Conservation (phyloP, 2,329 filamentous ascomycete genomes). For the Clonostachys solani region DNA sequence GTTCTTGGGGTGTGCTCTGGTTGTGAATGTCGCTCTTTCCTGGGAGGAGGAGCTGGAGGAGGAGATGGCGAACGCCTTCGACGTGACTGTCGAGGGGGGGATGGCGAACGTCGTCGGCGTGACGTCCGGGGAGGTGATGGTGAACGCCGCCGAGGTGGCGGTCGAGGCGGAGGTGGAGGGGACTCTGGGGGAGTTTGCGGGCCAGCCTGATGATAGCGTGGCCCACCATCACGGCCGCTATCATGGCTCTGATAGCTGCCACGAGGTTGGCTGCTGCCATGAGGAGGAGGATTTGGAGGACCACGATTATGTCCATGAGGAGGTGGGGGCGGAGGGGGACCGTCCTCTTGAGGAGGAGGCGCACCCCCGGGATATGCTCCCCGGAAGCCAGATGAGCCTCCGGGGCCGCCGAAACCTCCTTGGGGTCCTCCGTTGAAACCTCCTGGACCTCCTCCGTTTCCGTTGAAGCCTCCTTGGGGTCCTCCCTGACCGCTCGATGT, state of each 20-base stretch:
- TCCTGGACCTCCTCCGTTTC: conserved; percentile 1
- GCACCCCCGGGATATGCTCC: conserved; percentile 20
- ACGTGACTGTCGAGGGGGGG: no score
- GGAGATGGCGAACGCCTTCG: no score
- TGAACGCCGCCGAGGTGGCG: no score
- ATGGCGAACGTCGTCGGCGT: no score
- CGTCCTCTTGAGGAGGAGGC: conserved; percentile 17
- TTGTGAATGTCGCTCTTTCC: no score
- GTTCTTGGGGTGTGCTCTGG: no score
- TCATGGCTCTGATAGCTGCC: not conserved
- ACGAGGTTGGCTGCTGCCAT: conserved; percentile 1
- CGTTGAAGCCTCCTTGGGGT: not conserved
- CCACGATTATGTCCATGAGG: conserved; percentile 10
- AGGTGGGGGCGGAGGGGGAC: conserved; percentile 23
- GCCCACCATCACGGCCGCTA: not conserved
- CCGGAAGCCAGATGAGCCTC: conserved; percentile 19
- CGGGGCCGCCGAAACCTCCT: not conserved
- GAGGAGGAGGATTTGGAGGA: conserved; percentile 3
- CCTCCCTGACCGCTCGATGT: conserved; percentile 1
- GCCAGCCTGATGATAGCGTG: not conserved
- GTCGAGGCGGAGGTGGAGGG: no score
- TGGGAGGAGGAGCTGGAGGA: no score
- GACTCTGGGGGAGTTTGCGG: no score
- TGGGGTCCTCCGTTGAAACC: conserved; percentile 8
- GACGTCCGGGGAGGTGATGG: no score